Percentiles rank a stretch among this genome's conserved stretches.
phyloP scores from a whole-genome alignment of 2,329 filamentous ascomycete genomes.

The Trichoderma pleuroti region DNA sequence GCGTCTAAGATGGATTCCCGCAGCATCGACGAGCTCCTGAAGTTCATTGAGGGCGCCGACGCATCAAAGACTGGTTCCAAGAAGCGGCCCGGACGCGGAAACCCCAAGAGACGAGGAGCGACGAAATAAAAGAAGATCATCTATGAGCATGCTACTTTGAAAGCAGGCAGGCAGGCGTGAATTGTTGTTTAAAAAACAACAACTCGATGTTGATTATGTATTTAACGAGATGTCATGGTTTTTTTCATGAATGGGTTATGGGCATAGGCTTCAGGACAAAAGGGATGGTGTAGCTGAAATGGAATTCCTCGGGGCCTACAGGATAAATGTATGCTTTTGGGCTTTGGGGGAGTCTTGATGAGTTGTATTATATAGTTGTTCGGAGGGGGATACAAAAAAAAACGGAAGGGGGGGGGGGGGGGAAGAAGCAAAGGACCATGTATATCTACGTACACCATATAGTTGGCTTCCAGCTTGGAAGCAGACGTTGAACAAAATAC shows the following conservation, averaged over 20 bases:
- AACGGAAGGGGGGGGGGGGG: not conserved
- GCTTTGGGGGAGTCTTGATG: not conserved
- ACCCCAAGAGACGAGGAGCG: slow-evolving; percentile 52
- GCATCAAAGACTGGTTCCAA: slow-evolving; percentile 49
- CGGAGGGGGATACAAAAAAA: not conserved
- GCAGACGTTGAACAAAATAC: slow-evolving; percentile 19
- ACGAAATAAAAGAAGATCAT: not conserved
- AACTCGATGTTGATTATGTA: not conserved
- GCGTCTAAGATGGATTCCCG: slow-evolving; percentile 61
- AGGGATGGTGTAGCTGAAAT: not conserved
- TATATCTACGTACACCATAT: slow-evolving; percentile 11
- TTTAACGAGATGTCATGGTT: slow-evolving; percentile 10
- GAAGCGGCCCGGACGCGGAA: slow-evolving; percentile 52
- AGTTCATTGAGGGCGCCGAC: slow-evolving; percentile 82
- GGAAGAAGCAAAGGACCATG: not conserved
- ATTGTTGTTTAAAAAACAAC: not conserved
- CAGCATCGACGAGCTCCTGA: slow-evolving; percentile 88
- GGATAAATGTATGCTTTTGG: not conserved
- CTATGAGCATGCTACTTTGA: not conserved
- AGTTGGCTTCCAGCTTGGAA: slow-evolving; percentile 5
- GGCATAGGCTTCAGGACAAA: slow-evolving; percentile 2
- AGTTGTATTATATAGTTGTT: slow-evolving; percentile 19
- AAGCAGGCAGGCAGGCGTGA: slow-evolving; percentile 1
- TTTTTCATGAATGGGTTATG: slow-evolving; percentile 6
- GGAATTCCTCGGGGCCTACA: not conserved